These are phyloP conservation scores for Naegleria fowleri DNA, from an alignment of 208 protist genomes.

Conservation along the genomic window DNA sequence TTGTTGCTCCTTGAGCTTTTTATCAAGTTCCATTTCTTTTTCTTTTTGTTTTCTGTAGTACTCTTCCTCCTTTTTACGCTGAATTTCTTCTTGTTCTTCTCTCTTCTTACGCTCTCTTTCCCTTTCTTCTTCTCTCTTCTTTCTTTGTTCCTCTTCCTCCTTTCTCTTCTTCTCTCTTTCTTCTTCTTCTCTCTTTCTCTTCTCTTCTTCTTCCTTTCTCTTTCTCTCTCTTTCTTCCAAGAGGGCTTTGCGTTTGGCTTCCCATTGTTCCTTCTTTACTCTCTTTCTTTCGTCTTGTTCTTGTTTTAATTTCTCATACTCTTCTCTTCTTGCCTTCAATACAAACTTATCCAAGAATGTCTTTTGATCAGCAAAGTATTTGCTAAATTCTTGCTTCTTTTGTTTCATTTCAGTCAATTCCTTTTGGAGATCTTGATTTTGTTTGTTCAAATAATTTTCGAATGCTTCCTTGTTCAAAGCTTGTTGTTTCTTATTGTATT, in stretches of 20 bases:
- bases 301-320: neutral
- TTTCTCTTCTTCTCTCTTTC: neutral
- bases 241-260: neutral
- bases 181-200: neutral
- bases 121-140: neutral
- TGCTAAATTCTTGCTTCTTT: neutral
- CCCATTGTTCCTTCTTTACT: neutral
- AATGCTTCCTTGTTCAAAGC: neutral
- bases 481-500: conserved; percentile 7
- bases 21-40: neutral
- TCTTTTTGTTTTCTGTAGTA: neutral
- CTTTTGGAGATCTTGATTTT: neutral
- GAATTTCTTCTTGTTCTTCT: neutral
- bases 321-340: neutral
- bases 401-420: neutral
- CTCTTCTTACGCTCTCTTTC: neutral
- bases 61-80: neutral
- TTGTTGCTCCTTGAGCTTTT: neutral
- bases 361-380: neutral
- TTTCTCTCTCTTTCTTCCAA: neutral
- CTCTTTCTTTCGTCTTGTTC: neutral
- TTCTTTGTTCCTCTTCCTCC: neutral
- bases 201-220: neutral
- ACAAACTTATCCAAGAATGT: neutral
- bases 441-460: neutral